Base-by-base conservation (phyloP, 331 rosid genomes). In the Phaseolus coccineus region DNA sequence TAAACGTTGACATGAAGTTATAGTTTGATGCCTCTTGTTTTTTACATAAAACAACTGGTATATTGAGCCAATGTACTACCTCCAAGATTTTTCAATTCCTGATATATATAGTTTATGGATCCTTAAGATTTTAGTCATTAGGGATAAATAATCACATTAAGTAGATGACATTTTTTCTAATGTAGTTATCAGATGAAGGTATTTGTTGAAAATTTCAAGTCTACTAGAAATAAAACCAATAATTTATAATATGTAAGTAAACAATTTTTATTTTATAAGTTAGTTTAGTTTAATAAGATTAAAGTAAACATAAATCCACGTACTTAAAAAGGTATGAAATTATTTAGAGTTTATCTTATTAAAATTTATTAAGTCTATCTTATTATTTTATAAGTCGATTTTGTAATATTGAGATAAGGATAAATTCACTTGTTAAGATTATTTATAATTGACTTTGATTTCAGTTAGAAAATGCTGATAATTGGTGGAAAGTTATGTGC, bases 1-100 rank as follows among this genome's bases (percentile, higher is more conserved):
- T 42, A 50, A 27, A 69, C 39, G 35, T 74, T 76, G 74, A 70
- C 42, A 59, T 76, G 52, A 76, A 69, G 69, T 61, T 52, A 12
- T 39, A 50, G 14, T 48, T 46, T 24, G 37, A 46, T 57, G 16
- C 30, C 61, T 50, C 52, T 33, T 69, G 57, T 44, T 69, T 15
- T 1, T 27, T 6, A 75, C 44, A 57, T 46, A 9, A 65, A 22
- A 37, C 33, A 22, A 56, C 28, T 44, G 5, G 37, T 5, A 15
- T 5, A 13, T 59, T 28, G 16, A 35, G 46, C 4, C 44, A 6
- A 12, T 30, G 11, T 19, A 42, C 16, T 44, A 7, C 12, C 9
- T 62, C 53, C 40, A 67, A 33, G 71, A 47, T 56, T 28, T 47
- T 53, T 65, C 33, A 40, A 3, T 48, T 59, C 56, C 11, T 5